Percentiles rank a stretch among this genome's conserved stretches.
These are phyloP conservation scores for Podila epigama DNA, from an alignment of 192 early-diverging fungal species.

Conservation along the genomic window DNA sequence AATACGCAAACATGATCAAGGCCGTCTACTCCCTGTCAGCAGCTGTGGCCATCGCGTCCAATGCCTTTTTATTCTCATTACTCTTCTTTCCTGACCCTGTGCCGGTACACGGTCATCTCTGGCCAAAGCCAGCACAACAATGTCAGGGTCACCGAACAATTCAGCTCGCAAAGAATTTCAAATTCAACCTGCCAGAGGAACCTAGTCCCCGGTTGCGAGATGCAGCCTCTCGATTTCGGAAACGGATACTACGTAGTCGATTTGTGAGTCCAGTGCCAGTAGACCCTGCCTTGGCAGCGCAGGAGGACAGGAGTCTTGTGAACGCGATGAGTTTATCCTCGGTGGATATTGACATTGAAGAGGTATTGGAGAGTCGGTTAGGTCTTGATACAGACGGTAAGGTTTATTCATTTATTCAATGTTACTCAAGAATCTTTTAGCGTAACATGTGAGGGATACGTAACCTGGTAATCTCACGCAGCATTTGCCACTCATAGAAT, in stretches of 20 bases:
- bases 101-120: conserved; percentile 21
- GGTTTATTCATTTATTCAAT: background rate
- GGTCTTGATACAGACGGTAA: conserved; percentile 32
- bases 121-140: conserved; percentile 28
- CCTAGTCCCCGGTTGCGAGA: conserved; percentile 5
- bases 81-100: conserved; percentile 18
- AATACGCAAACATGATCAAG: conserved; percentile 15
- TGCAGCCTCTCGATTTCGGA: conserved; percentile 10
- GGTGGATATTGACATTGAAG: conserved; percentile 6
- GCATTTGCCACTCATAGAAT: conserved; percentile 3
- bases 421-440: background rate
- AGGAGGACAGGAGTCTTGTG: conserved; percentile 17
- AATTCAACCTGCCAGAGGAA: conserved; percentile 22
- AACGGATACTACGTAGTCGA: conserved; percentile 16
- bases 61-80: conserved; percentile 32
- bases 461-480: background rate
- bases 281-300: background rate
- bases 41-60: conserved; percentile 29
- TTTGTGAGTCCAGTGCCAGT: conserved; percentile 33
- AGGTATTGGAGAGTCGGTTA: background rate
- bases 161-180: conserved; percentile 11
- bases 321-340: background rate
- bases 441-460: no score
- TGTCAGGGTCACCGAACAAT: conserved; percentile 34
- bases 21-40: conserved; percentile 31